Evolutionary conservation across 495 filamentous ascomycete species (phyloP).

Genomic region (Barbatosphaeria neglecta): DNA sequence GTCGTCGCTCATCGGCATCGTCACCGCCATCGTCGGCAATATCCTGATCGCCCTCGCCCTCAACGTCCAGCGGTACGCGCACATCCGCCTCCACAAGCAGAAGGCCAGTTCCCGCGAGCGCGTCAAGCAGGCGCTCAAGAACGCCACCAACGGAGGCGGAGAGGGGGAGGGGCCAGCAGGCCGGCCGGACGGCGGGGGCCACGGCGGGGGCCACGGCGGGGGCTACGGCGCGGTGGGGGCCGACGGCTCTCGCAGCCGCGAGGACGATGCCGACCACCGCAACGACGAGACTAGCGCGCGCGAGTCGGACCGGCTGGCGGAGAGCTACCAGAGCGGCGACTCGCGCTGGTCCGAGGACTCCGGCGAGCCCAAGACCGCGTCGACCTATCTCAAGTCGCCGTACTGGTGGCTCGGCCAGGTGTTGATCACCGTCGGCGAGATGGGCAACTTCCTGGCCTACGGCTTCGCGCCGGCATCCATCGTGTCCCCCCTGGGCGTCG

Average conservation of each 20-base stretch:
- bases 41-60: conserved; percentile 88
- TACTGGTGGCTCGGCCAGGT: conserved; percentile 94
- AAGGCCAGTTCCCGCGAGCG: conserved; percentile 30
- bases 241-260: conserved; percentile 15
- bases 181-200: conserved; percentile 10
- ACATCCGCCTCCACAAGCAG: conserved; percentile 56
- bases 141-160: conserved; percentile 12
- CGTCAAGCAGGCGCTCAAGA: conserved; percentile 35
- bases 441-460: conserved; percentile 93
- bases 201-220: conserved; percentile 6
- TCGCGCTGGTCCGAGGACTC: conserved; percentile 24
- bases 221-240: conserved; percentile 21
- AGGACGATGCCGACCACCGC: conserved; percentile 9
- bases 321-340: conserved; percentile 31
- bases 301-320: conserved; percentile 37
- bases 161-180: too few species aligned
- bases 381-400: conserved; percentile 67
- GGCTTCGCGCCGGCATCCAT: conserved; percentile 98
- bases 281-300: conserved; percentile 19
- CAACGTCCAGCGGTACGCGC: conserved; percentile 92
- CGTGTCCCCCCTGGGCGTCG: conserved; percentile 90
- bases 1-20: conserved; percentile 89
- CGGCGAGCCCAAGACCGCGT: conserved; percentile 23
- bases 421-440: conserved; percentile 86
- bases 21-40: conserved; percentile 84